Evolutionary conservation across 306 rosid genomes (phyloP).

Genomic region (Malus sieversii): DNA sequence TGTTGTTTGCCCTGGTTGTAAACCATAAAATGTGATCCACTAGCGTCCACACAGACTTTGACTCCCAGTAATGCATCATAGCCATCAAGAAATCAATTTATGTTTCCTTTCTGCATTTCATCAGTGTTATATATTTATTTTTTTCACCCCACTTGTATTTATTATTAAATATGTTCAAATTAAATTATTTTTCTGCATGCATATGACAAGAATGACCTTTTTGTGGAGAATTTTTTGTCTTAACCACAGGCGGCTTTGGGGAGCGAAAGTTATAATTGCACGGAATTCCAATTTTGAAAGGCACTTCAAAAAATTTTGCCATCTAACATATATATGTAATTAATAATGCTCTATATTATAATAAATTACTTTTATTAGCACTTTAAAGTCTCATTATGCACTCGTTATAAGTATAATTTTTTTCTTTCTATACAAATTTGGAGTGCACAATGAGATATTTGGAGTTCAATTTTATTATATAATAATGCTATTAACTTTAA

Average conservation of each 20-base stretch:
- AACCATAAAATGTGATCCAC: slow-evolving; percentile 32
- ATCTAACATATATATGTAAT: no score
- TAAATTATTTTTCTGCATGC: neutral
- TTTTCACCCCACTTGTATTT: neutral
- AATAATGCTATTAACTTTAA: no score
- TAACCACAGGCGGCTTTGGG: neutral
- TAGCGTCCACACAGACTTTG: slow-evolving; percentile 27
- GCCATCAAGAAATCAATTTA: neutral
- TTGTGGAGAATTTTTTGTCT: slow-evolving; percentile 9
- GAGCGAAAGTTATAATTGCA: no score
- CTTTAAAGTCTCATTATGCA: no score
- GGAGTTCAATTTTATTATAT: no score
- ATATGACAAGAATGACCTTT: slow-evolving; percentile 35
- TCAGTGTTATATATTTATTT: slow-evolving; percentile 1
- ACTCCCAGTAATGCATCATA: slow-evolving; percentile 9
- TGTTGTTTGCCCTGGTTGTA: slow-evolving; percentile 19
- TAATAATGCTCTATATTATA: no score
- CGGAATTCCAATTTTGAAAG: no score
- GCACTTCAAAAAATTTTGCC: no score
- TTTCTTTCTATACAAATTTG: no score
- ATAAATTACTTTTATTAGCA: no score
- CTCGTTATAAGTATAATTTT: no score
- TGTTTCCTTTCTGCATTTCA: neutral
- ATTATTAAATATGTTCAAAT: neutral
- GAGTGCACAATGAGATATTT: no score